These are phyloP conservation scores for Boletus mariae DNA, from an alignment of 1,284 basidiomycete genomes.

Conservation along the genomic window DNA sequence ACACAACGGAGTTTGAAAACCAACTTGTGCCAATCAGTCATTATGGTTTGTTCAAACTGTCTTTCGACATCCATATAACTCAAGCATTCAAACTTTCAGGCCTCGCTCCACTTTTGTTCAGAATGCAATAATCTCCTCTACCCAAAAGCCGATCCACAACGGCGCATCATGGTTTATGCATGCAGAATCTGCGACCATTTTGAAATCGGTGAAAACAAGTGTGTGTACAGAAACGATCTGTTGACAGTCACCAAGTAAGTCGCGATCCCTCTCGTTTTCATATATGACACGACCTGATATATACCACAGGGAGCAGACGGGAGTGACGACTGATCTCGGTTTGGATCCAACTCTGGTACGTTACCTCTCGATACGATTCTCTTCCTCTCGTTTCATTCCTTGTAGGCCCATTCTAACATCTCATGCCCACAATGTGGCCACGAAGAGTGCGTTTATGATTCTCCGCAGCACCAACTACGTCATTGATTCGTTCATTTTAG, in stretches of 20 bases:
- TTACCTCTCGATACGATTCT: constrained; percentile 6
- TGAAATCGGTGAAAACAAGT: constrained; percentile 82
- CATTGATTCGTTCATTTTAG: constrained; percentile 40
- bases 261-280: not conserved
- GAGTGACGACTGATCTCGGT: constrained; percentile 86
- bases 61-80: not conserved
- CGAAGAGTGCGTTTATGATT: constrained; percentile 57
- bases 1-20: constrained; percentile 29
- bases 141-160: constrained; percentile 85
- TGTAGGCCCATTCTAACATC: constrained; percentile 70
- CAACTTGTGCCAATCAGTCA: constrained; percentile 9
- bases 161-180: constrained; percentile 86
- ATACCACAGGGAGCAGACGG: constrained; percentile 78
- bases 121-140: constrained; percentile 96
- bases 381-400: not conserved
- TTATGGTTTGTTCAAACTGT: constrained; percentile 31
- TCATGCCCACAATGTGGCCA: constrained; percentile 66
- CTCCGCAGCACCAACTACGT: constrained; percentile 2
- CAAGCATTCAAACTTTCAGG: constrained; percentile 36
- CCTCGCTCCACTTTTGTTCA: constrained; percentile 81
- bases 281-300: constrained; percentile 1
- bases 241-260: constrained; percentile 90
- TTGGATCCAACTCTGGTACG: constrained; percentile 87
- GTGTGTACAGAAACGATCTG: constrained; percentile 93
- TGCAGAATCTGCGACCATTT: constrained; percentile 92